Evolutionary conservation across 2,329 filamentous ascomycete genomes (phyloP), one percentile per base, ranked within the genome.

Genomic region (Metarhizium sp.): DNA sequence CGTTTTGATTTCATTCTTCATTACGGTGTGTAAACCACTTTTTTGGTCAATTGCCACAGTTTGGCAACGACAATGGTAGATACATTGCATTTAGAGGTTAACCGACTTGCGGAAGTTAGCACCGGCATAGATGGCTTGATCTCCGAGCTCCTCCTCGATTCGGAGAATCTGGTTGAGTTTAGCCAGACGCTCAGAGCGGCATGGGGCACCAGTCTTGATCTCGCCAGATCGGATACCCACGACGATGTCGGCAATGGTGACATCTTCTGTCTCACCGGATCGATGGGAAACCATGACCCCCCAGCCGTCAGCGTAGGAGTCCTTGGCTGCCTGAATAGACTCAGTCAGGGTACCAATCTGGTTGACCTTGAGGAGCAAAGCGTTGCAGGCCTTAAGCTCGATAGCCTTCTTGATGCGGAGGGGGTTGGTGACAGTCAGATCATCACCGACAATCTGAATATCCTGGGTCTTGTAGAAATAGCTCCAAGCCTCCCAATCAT

Each of bases 121-220:
- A 66, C 94, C 94, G 66, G 92, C 92, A 73, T 92, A 99, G 76
- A 97, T 71, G 65, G 92, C 94, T 68, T 94, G 87, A 68, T 85
- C 82, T 67, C 92, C 92, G 62, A 99, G 87, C 83, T 99, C 94
- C 81, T 99, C 94, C 85, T 99, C 94, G 67, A 99, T 99, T 72
- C 94, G 90, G 71, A 99, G 88, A 70, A 99, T 96, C 83, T 99
- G 94, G 88, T 99, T 99, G 73, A 99, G 89, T 85, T 99, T 99
- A 75, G 94, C 94, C 65, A 97, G 84, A 81, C 94, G 92, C 85
- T 99, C 94, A 66, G 92, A 96, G 70, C 94, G 88, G 72, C 88
- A 88, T 66, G 94, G 94, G 61, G 92, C 92, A 84, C 92, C 92
- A 63, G 92, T 95, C 90, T 96, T 96, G 85, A 99, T 97, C 84